Percentiles rank a stretch among this genome's conserved stretches.
These are phyloP conservation scores for Diplodia intermedia DNA, from an alignment of 2,329 filamentous ascomycete species.

Conservation along the genomic window DNA sequence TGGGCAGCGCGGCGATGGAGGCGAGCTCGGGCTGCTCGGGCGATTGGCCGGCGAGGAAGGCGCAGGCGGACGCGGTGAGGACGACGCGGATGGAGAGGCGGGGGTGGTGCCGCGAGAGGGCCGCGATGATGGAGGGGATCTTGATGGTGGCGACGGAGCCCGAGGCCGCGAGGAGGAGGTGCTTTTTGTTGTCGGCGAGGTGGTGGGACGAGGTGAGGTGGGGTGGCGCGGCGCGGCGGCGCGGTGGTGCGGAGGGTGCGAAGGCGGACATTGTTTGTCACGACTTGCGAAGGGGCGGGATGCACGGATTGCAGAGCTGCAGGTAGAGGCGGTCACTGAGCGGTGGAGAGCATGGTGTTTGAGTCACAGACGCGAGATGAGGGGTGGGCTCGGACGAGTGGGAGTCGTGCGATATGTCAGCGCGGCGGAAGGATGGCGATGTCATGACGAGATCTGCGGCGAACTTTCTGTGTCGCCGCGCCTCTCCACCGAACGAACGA, in stretches of 20 bases:
- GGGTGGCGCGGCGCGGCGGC: background rate
- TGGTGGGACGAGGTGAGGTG: slow-evolving; percentile 33
- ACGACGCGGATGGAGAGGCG: slow-evolving; percentile 83
- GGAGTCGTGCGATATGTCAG: slow-evolving; percentile 25
- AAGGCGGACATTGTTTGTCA: background rate
- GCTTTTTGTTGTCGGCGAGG: slow-evolving; percentile 59
- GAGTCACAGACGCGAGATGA: background rate
- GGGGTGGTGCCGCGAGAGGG: slow-evolving; percentile 58
- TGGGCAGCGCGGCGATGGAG: slow-evolving; percentile 65
- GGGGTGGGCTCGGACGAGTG: background rate
- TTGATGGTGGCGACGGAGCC: slow-evolving; percentile 92
- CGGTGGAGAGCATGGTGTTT: background rate
- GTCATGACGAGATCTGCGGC: slow-evolving; percentile 36
- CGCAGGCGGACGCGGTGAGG: slow-evolving; percentile 73
- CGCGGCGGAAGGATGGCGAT: slow-evolving; percentile 4
- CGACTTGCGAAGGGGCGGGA: background rate
- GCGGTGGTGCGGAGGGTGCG: background rate
- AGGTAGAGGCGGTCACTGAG: background rate
- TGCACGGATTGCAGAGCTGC: background rate
- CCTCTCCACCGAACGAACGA: background rate
- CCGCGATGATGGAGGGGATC: slow-evolving; percentile 57
- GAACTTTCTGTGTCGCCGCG: slow-evolving; percentile 36
- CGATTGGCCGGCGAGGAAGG: slow-evolving; percentile 79
- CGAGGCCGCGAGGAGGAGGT: slow-evolving; percentile 70
- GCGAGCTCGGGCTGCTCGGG: slow-evolving; percentile 75